phyloP scores from a whole-genome alignment of 257 asterid genomes.

The Nicotiana paniculata region DNA sequence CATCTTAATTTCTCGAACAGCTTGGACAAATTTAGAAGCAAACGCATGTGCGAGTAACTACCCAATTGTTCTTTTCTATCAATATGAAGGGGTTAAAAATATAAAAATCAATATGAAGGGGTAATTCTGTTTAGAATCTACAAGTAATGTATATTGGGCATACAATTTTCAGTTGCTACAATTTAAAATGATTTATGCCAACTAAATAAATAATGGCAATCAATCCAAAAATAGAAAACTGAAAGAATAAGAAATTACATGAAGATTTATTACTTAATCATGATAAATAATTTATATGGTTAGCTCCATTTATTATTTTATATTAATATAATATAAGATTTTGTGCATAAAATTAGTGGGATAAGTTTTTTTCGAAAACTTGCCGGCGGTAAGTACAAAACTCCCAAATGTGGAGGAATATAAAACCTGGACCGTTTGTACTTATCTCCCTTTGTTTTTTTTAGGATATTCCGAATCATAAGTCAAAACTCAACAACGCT shows the following conservation, averaged over 20 bases:
- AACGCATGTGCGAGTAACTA: neutral
- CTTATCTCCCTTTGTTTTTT: neutral
- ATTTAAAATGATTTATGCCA: neutral
- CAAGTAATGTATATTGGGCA: neutral
- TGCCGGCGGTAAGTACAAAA: neutral
- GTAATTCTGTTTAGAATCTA: neutral
- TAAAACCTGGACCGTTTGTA: neutral
- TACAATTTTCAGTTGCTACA: neutral
- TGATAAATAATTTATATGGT: no score
- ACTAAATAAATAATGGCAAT: neutral
- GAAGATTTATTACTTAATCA: no score
- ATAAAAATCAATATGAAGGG: neutral
- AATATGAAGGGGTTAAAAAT: neutral
- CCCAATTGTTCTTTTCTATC: neutral
- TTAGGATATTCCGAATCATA: neutral
- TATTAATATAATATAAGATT: no score
- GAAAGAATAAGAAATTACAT: neutral
- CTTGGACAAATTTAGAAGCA: constrained; percentile 5
- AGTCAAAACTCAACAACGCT: constrained; percentile 6
- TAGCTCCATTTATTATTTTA: no score
- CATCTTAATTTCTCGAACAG: neutral
- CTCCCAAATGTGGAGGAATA: neutral
- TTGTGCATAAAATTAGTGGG: neutral
- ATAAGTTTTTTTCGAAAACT: neutral
- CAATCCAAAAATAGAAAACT: neutral